These are phyloP conservation scores for Fusarium humuli DNA, from an alignment of 2,329 filamentous ascomycete genomes.

Conservation along the genomic window DNA sequence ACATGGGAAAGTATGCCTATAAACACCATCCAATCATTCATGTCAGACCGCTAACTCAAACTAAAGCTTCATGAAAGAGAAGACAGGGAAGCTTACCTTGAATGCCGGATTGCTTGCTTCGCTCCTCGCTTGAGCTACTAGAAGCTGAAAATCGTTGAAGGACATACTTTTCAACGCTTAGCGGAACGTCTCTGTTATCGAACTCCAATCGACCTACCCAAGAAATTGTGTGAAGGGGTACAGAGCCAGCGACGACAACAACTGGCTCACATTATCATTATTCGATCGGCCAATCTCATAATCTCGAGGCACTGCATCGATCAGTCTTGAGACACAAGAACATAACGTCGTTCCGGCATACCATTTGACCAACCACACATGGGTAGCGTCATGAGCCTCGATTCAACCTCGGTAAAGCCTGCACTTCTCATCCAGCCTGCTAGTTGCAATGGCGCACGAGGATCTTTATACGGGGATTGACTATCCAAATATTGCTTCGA, in stretches of 20 bases:
- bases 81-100: slow-evolving; percentile 58
- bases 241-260: slow-evolving; percentile 66
- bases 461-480: slow-evolving; percentile 73
- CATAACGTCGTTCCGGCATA: slow-evolving; percentile 50
- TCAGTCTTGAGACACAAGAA: slow-evolving; percentile 9
- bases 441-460: slow-evolving; percentile 71
- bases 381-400: slow-evolving; percentile 72
- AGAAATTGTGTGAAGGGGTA: slow-evolving; percentile 67
- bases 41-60: slow-evolving; percentile 12
- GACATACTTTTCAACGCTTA: slow-evolving; percentile 60
- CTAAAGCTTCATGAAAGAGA: background rate
- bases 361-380: slow-evolving; percentile 77
- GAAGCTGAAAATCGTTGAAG: slow-evolving; percentile 66
- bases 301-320: slow-evolving; percentile 59
- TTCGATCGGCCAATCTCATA: slow-evolving; percentile 66
- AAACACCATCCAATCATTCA: background rate
- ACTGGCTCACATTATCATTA: slow-evolving; percentile 63
- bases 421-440: slow-evolving; percentile 68
- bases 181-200: slow-evolving; percentile 5
- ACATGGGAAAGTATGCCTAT: slow-evolving; percentile 72
- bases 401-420: slow-evolving; percentile 76
- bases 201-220: slow-evolving; percentile 53
- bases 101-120: slow-evolving; percentile 66
- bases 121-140: slow-evolving; percentile 66
- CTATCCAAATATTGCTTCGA: slow-evolving; percentile 72